A percentile compares a stretch with the other conserved stretches of the same genome.
Conservation (phyloP, 768 basidiomycete genomes). For the Brasilioporus rufonigricans region DNA sequence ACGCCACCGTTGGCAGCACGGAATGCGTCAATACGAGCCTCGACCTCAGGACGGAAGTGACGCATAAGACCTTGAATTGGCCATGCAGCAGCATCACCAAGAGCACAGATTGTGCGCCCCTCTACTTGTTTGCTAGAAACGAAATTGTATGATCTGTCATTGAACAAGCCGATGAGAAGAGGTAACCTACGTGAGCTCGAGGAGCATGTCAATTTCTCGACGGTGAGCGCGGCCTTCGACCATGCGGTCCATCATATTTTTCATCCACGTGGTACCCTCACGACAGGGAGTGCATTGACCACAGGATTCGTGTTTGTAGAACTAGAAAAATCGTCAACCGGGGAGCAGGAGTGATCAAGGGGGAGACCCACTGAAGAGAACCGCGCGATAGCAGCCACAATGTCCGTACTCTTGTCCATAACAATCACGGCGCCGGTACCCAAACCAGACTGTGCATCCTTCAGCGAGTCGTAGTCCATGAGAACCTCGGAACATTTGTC, state of each 20-base stretch:
- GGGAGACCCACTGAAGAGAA: constrained; percentile 65
- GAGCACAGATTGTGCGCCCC: constrained; percentile 94
- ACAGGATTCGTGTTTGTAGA: constrained; percentile 99
- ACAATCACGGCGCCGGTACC: constrained; percentile 99
- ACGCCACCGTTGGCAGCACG: constrained; percentile 75
- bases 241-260: constrained; percentile 99
- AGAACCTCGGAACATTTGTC: constrained; percentile 82
- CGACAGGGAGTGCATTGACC: constrained; percentile 96
- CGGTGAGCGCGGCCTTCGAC: constrained; percentile 87
- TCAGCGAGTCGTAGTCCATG: constrained; percentile 98
- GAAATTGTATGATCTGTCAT: not conserved
- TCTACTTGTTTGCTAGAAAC: constrained; percentile 85
- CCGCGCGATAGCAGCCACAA: constrained; percentile 90
- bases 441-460: constrained; percentile 93
- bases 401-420: constrained; percentile 97
- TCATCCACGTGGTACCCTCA: constrained; percentile 98
- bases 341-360: not conserved
- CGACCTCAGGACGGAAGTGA: constrained; percentile 95
- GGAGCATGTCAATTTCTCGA: constrained; percentile 97
- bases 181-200: constrained; percentile 81
- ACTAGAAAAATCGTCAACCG: constrained; percentile 42
- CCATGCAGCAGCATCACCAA: constrained; percentile 98
- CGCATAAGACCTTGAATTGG: constrained; percentile 98
- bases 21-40: constrained; percentile 80
- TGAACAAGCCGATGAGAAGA: not conserved